A percentile compares a stretch with the other conserved stretches of the same genome.
Evolutionary conservation across 2,329 filamentous ascomycete genomes (phyloP).

Genomic region (Trichophyton rubrum): DNA sequence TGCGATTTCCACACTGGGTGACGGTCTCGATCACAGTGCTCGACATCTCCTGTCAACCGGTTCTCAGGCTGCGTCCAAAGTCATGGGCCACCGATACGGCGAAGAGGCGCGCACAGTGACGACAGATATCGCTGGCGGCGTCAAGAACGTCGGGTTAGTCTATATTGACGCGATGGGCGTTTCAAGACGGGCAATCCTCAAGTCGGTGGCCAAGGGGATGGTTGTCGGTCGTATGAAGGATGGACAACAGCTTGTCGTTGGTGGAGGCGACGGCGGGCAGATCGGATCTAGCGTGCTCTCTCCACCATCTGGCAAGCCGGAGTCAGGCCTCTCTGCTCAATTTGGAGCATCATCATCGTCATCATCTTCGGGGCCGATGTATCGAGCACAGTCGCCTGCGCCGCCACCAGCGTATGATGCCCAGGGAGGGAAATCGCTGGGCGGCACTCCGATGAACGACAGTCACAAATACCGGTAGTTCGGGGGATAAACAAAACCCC

Average conservation of each 20-base stretch:
- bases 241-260: conserved; percentile 38
- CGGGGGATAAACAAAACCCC: neutral
- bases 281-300: neutral
- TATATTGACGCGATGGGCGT: conserved; percentile 96
- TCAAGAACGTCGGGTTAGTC: conserved; percentile 92
- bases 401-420: conserved; percentile 32
- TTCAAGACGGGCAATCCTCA: conserved; percentile 75
- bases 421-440: conserved; percentile 24
- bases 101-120: conserved; percentile 70
- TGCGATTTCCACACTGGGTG: conserved; percentile 86
- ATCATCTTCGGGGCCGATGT: conserved; percentile 7
- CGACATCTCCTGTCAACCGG: conserved; percentile 63
- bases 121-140: conserved; percentile 62
- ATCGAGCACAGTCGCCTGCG: conserved; percentile 22
- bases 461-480: conserved; percentile 20
- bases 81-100: conserved; percentile 85
- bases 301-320: neutral
- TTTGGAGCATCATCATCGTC: conserved; percentile 2
- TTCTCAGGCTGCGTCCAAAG: conserved; percentile 65
- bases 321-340: neutral
- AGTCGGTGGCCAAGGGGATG: conserved; percentile 95
- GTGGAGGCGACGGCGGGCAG: conserved; percentile 35
- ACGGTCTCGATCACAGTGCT: conserved; percentile 81
- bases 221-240: conserved; percentile 39
- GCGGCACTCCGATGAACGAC: conserved; percentile 22